phyloP scores from a whole-genome alignment of 805 yeast species.

The Starmera caribaea region DNA sequence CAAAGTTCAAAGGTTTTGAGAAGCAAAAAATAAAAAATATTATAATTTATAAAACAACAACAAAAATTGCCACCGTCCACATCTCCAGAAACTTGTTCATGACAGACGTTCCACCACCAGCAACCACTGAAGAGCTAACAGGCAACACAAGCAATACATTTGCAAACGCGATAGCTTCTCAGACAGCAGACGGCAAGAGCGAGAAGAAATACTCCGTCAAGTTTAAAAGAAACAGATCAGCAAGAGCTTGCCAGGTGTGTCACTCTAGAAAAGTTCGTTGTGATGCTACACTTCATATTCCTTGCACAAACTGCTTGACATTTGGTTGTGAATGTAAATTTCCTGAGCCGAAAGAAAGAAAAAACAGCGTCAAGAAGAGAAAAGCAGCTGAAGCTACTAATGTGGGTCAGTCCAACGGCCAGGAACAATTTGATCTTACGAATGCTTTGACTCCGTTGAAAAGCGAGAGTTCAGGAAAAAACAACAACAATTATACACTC shows the following conservation, averaged over 20 bases:
- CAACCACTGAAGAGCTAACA: not conserved
- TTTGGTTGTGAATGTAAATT: constrained; percentile 64
- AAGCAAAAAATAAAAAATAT: too few species aligned
- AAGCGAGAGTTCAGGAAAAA: too few species aligned
- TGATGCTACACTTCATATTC: constrained; percentile 49
- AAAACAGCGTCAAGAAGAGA: constrained; percentile 21
- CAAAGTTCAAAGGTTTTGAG: too few species aligned
- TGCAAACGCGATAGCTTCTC: not conserved
- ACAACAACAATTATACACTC: constrained; percentile 7
- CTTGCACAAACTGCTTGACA: constrained; percentile 63
- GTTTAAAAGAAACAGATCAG: constrained; percentile 35
- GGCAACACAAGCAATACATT: not conserved
- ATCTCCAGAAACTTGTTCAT: not conserved
- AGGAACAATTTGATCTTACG: not conserved
- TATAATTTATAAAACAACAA: not conserved
- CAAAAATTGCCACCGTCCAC: not conserved
- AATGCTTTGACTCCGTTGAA: too few species aligned
- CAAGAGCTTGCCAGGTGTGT: constrained; percentile 71
- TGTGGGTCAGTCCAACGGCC: not conserved
- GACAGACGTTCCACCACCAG: not conserved
- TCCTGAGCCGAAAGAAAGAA: constrained; percentile 46
- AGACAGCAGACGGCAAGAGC: not conserved
- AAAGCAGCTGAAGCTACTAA: constrained; percentile 4
- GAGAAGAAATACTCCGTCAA: constrained; percentile 35
- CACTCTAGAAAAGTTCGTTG: constrained; percentile 75